Evolutionary conservation across 2,329 filamentous ascomycete genomes (phyloP), one percentile per base, ranked within the genome.

Genomic region (Chrysoporthe cubensis): DNA sequence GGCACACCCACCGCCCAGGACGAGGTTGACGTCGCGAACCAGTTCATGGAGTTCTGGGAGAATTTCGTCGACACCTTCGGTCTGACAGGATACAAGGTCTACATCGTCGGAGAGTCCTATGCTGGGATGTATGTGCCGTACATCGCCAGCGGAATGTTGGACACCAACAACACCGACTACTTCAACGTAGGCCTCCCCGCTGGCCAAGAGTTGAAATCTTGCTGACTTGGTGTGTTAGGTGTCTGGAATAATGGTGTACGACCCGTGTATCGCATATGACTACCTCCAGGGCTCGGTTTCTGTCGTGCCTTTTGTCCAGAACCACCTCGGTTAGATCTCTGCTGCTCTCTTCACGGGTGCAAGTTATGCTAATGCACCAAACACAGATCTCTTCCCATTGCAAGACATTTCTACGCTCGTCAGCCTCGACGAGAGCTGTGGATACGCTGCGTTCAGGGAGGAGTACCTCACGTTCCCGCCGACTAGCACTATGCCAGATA

Each of bases 31-130:
- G 83, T 91, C 1, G 90, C 90, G 0, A 78, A 80, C 21, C 86
- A 94, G 71, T 93, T 95, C 76, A 82, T 91, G 18, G 90, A 90
- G 62, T 96, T 94, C 79, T 94, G 89, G 84, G 89, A 90, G 80
- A 93, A 92, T 79, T 94, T 93, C 72, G 80, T 93, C 67, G 82
- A 91, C 44, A 88, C 88, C 0, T 94, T 94, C 72, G 81, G 79
- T n/a, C 81, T 93, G 73, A 83, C 91, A 21, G 84, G 85, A 14
- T 87, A 85, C 73, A 91, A 91, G 71, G 85, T 93, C 9, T 95
- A 91, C 76, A 85, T 96, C 67, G 85, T 90, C 0, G 92, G 91
- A 7, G 91, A 92, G 76, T 90, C 85, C 0, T 93, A 91, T 72
- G 90, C 87, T 0, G 91, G 91, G 14, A 79, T 82, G 73, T 91